A percentile compares a stretch with the other conserved stretches of the same genome.
phyloP scores from a whole-genome alignment of 805 yeast genomes.

The Debaryomyces castellii region DNA sequence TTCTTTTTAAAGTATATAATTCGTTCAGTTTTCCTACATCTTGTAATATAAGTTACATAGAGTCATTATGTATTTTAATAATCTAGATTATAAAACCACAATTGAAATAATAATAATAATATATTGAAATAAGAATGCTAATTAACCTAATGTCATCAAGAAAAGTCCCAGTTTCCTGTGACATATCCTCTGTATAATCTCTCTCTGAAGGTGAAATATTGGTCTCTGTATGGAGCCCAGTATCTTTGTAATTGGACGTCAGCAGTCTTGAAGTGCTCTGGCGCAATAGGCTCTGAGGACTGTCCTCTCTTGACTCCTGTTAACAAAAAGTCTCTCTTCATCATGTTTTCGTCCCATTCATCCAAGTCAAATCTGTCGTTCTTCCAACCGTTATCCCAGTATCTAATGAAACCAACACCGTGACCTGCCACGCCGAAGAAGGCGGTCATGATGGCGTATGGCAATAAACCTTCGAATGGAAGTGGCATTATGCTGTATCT shows the following conservation, averaged over 20 bases:
- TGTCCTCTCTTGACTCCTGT: conserved; percentile 78
- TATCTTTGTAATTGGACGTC: conserved; percentile 32
- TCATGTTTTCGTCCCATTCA: conserved; percentile 45
- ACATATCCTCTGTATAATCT: conserved; percentile 47
- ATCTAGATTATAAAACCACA: background rate
- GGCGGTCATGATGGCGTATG: conserved; percentile 45
- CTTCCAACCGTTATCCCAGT: conserved; percentile 51
- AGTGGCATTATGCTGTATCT: conserved; percentile 33
- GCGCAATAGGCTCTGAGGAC: conserved; percentile 63
- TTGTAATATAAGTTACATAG: background rate
- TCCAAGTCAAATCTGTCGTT: conserved; percentile 45
- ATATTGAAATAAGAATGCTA: background rate
- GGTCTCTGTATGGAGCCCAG: conserved; percentile 49
- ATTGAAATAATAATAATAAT: conserved; percentile 1
- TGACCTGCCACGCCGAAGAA: conserved; percentile 47
- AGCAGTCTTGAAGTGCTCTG: conserved; percentile 70
- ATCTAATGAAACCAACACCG: conserved; percentile 44
- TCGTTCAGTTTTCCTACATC: background rate
- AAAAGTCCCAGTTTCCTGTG: conserved; percentile 45
- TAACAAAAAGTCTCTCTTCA: conserved; percentile 73
- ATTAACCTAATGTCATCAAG: conserved; percentile 5
- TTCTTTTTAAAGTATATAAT: background rate
- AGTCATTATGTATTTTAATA: background rate
- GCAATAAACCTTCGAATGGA: conserved; percentile 48
- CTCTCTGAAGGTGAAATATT: conserved; percentile 45